These are phyloP conservation scores for Wickerhamiella parazyma DNA, from an alignment of 805 yeast genomes.

Conservation along the genomic window DNA sequence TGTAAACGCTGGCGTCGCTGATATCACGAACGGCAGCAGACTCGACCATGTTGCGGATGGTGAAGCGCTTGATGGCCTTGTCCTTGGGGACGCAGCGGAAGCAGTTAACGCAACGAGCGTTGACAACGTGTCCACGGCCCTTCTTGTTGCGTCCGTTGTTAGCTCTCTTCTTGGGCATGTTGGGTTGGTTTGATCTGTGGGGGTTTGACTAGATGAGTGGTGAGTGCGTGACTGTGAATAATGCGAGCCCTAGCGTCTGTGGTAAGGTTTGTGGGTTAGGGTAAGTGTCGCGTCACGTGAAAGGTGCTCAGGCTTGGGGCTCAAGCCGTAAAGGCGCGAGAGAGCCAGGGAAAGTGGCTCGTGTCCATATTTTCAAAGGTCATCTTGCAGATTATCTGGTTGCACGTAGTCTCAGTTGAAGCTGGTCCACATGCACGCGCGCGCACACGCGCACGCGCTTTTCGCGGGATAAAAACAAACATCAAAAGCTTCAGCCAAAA, in stretches of 20 bases:
- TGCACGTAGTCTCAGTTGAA: no score
- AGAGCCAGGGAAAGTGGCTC: no score
- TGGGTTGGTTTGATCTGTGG: conserved; percentile 4
- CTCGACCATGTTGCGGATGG: conserved; percentile 99
- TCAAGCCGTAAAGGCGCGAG: no score
- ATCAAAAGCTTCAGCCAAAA: no score
- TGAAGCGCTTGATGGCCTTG: conserved; percentile 99
- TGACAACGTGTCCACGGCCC: conserved; percentile 99
- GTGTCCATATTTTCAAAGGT: no score
- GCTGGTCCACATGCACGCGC: no score
- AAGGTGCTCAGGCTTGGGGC: no score
- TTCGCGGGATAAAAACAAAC: no score
- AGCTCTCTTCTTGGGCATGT: conserved; percentile 99
- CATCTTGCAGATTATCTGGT: no score
- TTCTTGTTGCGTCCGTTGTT: conserved; percentile 99
- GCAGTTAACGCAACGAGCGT: conserved; percentile 99
- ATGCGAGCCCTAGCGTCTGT: not conserved
- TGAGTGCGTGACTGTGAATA: not conserved
- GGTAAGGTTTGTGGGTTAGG: not conserved
- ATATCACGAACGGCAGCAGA: conserved; percentile 99
- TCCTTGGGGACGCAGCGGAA: conserved; percentile 99
- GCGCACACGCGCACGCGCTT: no score
- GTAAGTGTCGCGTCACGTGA: no score
- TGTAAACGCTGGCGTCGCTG: conserved; percentile 98
- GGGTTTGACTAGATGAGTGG: not conserved